Evolutionary conservation across 2,329 filamentous ascomycete species (phyloP), one percentile per base, ranked within the genome.

Genomic region (Zymoseptoria pseudotritici): DNA sequence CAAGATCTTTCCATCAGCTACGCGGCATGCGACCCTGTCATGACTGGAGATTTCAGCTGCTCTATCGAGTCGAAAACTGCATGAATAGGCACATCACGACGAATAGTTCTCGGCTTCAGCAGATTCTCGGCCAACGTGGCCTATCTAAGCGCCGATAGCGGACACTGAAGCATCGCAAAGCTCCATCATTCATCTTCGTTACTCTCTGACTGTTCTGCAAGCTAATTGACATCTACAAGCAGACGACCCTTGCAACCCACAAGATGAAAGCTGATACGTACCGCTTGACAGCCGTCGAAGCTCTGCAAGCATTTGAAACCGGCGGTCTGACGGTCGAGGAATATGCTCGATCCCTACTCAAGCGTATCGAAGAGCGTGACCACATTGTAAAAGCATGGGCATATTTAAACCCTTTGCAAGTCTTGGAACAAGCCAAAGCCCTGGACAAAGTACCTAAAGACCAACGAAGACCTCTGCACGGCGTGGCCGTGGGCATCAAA

Each of bases 401-500:
- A 0, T 76, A 79, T 58, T 71, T 82, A 1, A 72, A 80, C 61
- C 74, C 73, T 31, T 53, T 24, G 22, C 10, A 53, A 29, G 52
- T 53, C 9, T 2, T 53, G 1, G 66, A 73, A 17, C 77, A 81
- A 59, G 83, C 84, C 0, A 74, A 70, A 51, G 70, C 70, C 10
- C 76, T 86, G 0, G 83, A 86, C 65, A 62, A 72, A 22, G 63
- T 85, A 2, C 79, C 82, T 0, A 51, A 63, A 0, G 73, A 76
- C 1, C 63, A 81, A 58, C 74, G 83, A 58, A 83, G 83, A 0
- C 81, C 80, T 0, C 70, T 86, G 0, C 83, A 86, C 65, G 83
- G 83, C 1, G 69, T 86, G 6, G 77, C 81, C 0, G 72, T 86
- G n/a, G 84, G 76, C 0, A 75, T 86, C 10, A 86, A 86, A 67